Conservation (phyloP, 2,329 filamentous ascomycete genomes). For the Calcarisporium arbuscula region DNA sequence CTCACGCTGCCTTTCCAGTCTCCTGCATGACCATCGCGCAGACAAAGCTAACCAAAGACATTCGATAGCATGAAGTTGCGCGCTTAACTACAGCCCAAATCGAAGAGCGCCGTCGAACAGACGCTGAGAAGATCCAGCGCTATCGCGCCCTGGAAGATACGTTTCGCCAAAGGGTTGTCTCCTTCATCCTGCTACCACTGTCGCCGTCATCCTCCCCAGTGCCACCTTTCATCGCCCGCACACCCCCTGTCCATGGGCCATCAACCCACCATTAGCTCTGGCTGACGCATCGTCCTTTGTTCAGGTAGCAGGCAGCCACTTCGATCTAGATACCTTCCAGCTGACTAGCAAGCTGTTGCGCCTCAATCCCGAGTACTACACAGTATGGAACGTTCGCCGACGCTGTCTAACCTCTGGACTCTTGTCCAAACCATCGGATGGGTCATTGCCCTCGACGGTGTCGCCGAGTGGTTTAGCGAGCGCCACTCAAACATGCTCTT, state of each 20-base stretch:
- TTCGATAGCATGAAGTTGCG: slow-evolving; percentile 80
- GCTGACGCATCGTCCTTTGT: slow-evolving; percentile 4
- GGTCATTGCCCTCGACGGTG: slow-evolving; percentile 47
- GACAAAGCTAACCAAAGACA: too few species aligned
- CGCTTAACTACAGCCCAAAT: slow-evolving; percentile 58
- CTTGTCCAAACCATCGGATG: slow-evolving; percentile 47
- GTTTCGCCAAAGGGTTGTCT: slow-evolving; percentile 59
- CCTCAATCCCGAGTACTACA: slow-evolving; percentile 84
- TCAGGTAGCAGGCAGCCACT: slow-evolving; percentile 38
- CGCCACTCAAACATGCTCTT: slow-evolving; percentile 56
- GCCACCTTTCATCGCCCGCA: too few species aligned
- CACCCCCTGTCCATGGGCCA: too few species aligned
- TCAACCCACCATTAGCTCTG: slow-evolving; percentile 10
- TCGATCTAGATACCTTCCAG: slow-evolving; percentile 52
- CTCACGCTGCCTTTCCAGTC: too few species aligned
- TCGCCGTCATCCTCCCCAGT: slow-evolving; percentile 2
- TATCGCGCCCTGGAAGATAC: slow-evolving; percentile 67
- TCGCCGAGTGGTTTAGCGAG: slow-evolving; percentile 47
- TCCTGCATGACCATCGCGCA: too few species aligned
- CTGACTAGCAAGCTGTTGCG: slow-evolving; percentile 67
- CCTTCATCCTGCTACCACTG: too few species aligned
- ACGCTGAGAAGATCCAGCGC: slow-evolving; percentile 67
- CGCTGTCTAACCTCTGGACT: slow-evolving; percentile 56
- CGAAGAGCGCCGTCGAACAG: slow-evolving; percentile 63
- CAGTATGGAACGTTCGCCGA: slow-evolving; percentile 84